Evolutionary conservation across 768 basidiomycete genomes (phyloP).

Genomic region (Boletus tylopilopsis): DNA sequence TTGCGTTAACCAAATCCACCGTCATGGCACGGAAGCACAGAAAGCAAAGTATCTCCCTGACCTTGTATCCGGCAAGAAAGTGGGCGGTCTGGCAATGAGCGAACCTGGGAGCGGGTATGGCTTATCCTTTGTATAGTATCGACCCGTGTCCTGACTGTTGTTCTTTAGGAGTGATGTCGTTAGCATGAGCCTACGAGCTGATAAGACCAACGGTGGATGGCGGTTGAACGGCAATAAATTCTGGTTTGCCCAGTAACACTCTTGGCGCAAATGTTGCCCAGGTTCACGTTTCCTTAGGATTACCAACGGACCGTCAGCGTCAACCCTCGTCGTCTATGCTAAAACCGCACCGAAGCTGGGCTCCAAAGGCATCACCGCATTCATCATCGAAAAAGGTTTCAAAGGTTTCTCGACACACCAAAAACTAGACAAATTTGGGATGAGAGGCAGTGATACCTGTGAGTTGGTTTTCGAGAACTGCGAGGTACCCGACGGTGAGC

Average conservation of each 20-base stretch:
- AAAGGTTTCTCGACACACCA: conserved; percentile 85
- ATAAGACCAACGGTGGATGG: conserved; percentile 74
- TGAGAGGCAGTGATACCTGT: conserved; percentile 94
- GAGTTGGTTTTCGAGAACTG: conserved; percentile 92
- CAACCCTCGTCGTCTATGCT: conserved; percentile 90
- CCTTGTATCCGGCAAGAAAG: conserved; percentile 73
- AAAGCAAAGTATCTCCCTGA: conserved; percentile 79
- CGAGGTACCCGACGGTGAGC: conserved; percentile 78
- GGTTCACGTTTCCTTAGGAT: conserved; percentile 54
- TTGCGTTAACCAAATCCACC: conserved; percentile 80
- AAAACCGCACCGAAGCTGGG: conserved; percentile 76
- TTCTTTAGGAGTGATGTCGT: conserved; percentile 74
- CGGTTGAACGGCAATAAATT: conserved; percentile 88
- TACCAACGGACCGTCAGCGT: conserved; percentile 90
- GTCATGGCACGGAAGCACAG: conserved; percentile 81
- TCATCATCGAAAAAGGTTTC: conserved; percentile 82
- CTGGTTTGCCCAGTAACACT: conserved; percentile 49
- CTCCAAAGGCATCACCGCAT: conserved; percentile 89
- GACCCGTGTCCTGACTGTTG: background rate
- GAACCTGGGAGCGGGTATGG: conserved; percentile 75
- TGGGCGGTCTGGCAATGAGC: conserved; percentile 93
- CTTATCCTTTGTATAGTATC: background rate
- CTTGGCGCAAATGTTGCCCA: background rate
- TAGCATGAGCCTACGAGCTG: conserved; percentile 83
- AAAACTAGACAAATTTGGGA: conserved; percentile 93